Evolutionary conservation across 495 filamentous ascomycete species (phyloP), one percentile per base, ranked within the genome.

Genomic region (Podospora sp.): DNA sequence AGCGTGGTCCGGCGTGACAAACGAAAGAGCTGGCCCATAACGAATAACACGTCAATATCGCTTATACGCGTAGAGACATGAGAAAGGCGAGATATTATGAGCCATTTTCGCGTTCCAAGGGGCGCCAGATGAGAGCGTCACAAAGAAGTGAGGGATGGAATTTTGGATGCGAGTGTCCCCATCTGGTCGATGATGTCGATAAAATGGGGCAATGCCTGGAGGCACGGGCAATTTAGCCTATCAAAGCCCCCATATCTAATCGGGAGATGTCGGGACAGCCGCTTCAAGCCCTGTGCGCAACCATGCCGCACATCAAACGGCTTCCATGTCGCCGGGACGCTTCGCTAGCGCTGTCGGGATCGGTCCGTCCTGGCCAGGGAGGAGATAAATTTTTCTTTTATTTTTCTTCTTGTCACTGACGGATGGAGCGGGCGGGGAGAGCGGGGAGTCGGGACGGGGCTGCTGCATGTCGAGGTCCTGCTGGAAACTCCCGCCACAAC

Each of bases 211-310:
- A 18, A 29, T 24, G 22, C 24, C 40, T 51, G 40, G 46, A 33
- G n/a, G 46, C 50, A n/a, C 40, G 20, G 63, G n/a, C 21, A 8
- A 63, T 65, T 65, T 65, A 65, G 63, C 51, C 63, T 65, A 40
- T 36, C 51, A 25, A 26, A 14, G 26, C 49, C 46, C n/a, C 57
- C 56, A 60, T 55, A 60, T 56, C 66, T 62, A 5, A 21, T 70
- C 69, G 69, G 69, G 46, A 69, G 50, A 71, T 68, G n/a, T 71
- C 69, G 69, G 69, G 52, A 65, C 25, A 52, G 0, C 3, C 4
- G 5, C 40, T 9, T 29, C 46, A 33, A 22, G 29, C 58, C 22
- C 20, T 62, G 65, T 14, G 18, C 51, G 6, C 22, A 57, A 40
- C 52, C 62, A 65, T 69, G 60, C 51, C 55, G 57, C 67, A 62